Conservation (phyloP, 306 rosid genomes). For the Vigna hirtella region DNA sequence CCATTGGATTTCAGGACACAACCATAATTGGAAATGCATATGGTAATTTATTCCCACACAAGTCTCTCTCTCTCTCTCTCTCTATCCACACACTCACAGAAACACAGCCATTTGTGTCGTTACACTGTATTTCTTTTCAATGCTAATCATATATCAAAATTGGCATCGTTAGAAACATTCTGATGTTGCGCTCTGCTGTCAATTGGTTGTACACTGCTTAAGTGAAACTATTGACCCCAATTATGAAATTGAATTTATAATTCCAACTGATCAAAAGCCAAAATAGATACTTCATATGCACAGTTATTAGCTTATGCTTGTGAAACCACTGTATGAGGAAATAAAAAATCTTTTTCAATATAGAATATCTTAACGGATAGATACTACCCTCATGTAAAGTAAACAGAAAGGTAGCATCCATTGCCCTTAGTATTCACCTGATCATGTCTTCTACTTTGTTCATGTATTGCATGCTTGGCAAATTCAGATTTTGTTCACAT, state of each 20-base stretch:
- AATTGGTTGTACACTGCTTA: conserved; percentile 28
- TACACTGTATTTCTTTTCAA: conserved; percentile 7
- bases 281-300: conserved; percentile 19
- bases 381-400: background rate
- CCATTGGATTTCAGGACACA: conserved; percentile 84
- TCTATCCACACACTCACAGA: background rate
- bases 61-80: background rate
- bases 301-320: conserved; percentile 29
- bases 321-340: background rate
- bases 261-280: conserved; percentile 29
- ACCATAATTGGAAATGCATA: conserved; percentile 87
- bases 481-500: conserved; percentile 9
- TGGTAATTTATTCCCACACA: conserved; percentile 54
- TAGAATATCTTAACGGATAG: conserved; percentile 15
- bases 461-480: conserved; percentile 16
- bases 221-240: conserved; percentile 9
- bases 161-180: background rate
- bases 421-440: background rate
- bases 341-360: background rate
- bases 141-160: conserved; percentile 8
- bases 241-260: conserved; percentile 1
- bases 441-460: conserved; percentile 2
- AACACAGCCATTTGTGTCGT: background rate
- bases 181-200: conserved; percentile 17
- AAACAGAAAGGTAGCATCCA: conserved; percentile 3